Evolutionary conservation across 805 yeast genomes (phyloP).

Genomic region (Candida ipomoeae): DNA sequence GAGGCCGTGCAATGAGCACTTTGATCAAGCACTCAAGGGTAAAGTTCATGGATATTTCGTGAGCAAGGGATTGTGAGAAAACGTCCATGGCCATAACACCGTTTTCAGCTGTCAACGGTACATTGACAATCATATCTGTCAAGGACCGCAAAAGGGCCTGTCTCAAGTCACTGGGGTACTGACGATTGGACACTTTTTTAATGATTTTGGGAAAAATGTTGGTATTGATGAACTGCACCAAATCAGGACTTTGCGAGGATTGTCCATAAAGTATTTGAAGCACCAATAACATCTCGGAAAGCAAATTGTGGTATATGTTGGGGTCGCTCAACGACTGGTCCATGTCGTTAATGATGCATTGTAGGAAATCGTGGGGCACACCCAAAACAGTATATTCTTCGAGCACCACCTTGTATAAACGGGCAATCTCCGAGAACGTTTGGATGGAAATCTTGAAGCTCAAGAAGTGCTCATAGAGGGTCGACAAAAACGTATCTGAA

Average conservation of each 20-base stretch:
- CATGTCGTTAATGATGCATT: constrained; percentile 24
- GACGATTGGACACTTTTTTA: constrained; percentile 15
- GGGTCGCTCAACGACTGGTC: constrained; percentile 21
- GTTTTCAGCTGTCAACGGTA: constrained; percentile 10
- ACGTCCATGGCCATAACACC: constrained; percentile 12
- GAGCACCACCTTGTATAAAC: constrained; percentile 25
- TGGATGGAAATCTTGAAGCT: constrained; percentile 20
- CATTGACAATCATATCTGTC: constrained; percentile 19
- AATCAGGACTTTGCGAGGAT: background rate
- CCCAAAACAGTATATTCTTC: constrained; percentile 12
- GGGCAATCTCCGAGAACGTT: constrained; percentile 25
- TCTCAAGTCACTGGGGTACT: constrained; percentile 28
- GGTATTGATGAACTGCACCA: constrained; percentile 9
- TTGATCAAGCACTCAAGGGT: constrained; percentile 24
- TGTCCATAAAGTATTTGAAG: constrained; percentile 18
- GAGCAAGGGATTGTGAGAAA: constrained; percentile 22
- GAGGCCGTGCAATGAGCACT: constrained; percentile 15
- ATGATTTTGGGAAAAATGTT: constrained; percentile 18
- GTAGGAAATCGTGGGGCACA: constrained; percentile 19
- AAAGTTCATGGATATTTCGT: constrained; percentile 25
- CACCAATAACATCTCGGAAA: constrained; percentile 27
- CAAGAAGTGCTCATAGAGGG: constrained; percentile 17
- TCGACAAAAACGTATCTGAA: constrained; percentile 16
- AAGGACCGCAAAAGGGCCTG: constrained; percentile 24
- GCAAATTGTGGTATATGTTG: constrained; percentile 24